Base-by-base conservation (phyloP, 2,329 filamentous ascomycete genomes). In the Sporothrix pallida region DNA sequence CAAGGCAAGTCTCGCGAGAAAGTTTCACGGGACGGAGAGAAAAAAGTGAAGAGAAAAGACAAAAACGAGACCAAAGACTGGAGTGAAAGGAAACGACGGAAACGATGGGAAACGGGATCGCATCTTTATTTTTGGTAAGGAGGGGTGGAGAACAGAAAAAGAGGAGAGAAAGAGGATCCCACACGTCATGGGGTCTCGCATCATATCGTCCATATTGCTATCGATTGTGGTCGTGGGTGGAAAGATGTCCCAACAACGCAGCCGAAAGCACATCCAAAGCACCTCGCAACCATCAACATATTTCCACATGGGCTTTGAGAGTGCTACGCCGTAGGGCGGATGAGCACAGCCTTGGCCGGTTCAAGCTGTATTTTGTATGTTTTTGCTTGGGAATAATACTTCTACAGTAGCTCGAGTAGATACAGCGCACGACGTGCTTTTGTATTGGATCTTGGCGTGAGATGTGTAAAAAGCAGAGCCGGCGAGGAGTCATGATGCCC, bases 291-390 rank as follows among this genome's bases (percentile, higher is more conserved):
- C 31, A 37, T 37, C 31, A 37, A 17, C 56, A 15, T 15, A 13
- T 37, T 17, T 31, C 56, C 56, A 60, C 20, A 37, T 17, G 26
- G 20, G 56, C 56, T 31, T 23, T 60, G n/a, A 9, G 26, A 13
- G 56, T 13, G 26, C 13, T 7, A 2, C 12, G 62, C 46, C n/a
- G 42, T n/a, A 44, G 17, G 17, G 62, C n/a, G 20, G 42, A 67
- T 63, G 62, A 12, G 44, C 44, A 68, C 63, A 68, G 63, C 63
- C 63, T 67, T 68, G 63, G 63, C 23, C 23, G 23, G 44, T 26
- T 65, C 42, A 42, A 23, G 42, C 20, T 42, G 44, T 46, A 12
- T 44, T 63, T 63, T 63, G 58, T 12, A 6, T 31, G 56, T 20
- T 60, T 60, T 20, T 37, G n/a, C 52, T 23, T n/a, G 8, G 50